Conservation (phyloP, 116 monocot genomes). For the Dioscorea cayenensis region DNA sequence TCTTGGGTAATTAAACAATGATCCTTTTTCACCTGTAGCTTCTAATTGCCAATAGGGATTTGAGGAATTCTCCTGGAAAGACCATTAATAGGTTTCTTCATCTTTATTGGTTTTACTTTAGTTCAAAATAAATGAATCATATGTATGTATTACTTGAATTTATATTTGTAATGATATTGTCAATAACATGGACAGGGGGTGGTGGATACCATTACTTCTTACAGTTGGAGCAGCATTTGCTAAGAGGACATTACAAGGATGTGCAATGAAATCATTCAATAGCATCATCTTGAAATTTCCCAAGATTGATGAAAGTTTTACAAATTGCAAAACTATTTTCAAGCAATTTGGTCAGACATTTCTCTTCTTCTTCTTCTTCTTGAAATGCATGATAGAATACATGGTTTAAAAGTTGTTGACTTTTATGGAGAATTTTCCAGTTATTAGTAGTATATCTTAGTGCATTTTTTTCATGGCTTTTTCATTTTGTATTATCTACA, state of each 20-base stretch:
- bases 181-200: slow-evolving; percentile 45
- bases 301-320: slow-evolving; percentile 67
- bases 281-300: slow-evolving; percentile 72
- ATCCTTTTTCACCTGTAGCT: slow-evolving; percentile 34
- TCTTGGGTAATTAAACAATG: no score
- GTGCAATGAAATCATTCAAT: slow-evolving; percentile 60
- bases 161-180: neutral
- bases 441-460: no score
- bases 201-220: slow-evolving; percentile 89
- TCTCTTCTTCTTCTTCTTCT: neutral
- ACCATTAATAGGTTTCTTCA: slow-evolving; percentile 30
- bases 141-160: neutral
- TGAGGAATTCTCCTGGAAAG: slow-evolving; percentile 20
- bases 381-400: neutral
- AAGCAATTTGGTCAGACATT: slow-evolving; percentile 60
- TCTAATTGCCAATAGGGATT: slow-evolving; percentile 79
- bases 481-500: no score
- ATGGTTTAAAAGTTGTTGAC: no score
- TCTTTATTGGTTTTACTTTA: neutral
- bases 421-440: no score
- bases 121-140: neutral
- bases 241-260: slow-evolving; percentile 46
- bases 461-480: no score
- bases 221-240: no score
- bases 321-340: slow-evolving; percentile 71